Evolutionary conservation across 208 protist species (phyloP).

Genomic region (Trypanosoma lewisi): DNA sequence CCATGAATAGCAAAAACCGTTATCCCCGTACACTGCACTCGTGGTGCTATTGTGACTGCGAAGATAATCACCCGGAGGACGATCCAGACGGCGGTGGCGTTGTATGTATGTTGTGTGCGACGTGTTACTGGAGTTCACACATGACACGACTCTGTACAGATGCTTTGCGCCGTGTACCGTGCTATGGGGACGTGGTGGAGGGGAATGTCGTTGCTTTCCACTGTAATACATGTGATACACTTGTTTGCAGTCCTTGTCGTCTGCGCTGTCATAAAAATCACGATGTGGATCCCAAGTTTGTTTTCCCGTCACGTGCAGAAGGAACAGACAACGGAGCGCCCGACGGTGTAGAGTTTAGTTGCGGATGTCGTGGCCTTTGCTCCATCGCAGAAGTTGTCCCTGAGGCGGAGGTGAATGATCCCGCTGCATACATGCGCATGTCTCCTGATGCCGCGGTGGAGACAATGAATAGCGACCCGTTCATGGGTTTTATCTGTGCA

Average conservation of each 20-base stretch:
- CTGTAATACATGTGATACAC: slow-evolving; percentile 66
- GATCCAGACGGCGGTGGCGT: slow-evolving; percentile 63
- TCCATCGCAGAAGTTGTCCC: slow-evolving; percentile 50
- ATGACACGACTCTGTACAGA: slow-evolving; percentile 54
- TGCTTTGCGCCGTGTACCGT: slow-evolving; percentile 60
- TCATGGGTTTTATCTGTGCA: slow-evolving; percentile 75
- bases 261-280: slow-evolving; percentile 84
- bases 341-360: slow-evolving; percentile 59
- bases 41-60: slow-evolving; percentile 84
- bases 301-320: slow-evolving; percentile 38
- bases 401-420: slow-evolving; percentile 39
- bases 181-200: slow-evolving; percentile 76
- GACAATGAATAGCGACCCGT: slow-evolving; percentile 79
- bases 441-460: slow-evolving; percentile 38
- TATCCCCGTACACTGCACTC: slow-evolving; percentile 65
- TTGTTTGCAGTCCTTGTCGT: slow-evolving; percentile 76
- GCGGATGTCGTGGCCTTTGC: slow-evolving; percentile 72
- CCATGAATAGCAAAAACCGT: slow-evolving; percentile 59
- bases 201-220: slow-evolving; percentile 67
- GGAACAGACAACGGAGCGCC: slow-evolving; percentile 46
- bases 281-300: slow-evolving; percentile 33
- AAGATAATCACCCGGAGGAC: slow-evolving; percentile 48
- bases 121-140: slow-evolving; percentile 80
- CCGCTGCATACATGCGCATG: slow-evolving; percentile 33
- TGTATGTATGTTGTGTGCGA: slow-evolving; percentile 75